Evolutionary conservation across 75 land plant species (phyloP).

Genomic region (Adiantum capillusveneris): DNA sequence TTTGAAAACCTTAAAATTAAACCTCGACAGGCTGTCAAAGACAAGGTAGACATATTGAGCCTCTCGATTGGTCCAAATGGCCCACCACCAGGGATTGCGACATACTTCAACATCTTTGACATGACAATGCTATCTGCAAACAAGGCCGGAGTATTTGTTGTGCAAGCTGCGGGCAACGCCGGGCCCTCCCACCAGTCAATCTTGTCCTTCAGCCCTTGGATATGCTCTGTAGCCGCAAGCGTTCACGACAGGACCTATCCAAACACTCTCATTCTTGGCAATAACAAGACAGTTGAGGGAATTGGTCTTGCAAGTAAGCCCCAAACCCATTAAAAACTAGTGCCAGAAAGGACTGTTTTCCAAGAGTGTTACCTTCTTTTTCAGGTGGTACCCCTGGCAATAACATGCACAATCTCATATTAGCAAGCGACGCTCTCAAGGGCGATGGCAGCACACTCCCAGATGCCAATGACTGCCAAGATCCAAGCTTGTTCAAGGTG

Average conservation of each 20-base stretch:
- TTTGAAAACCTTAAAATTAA: neutral
- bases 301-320: conserved; percentile 86
- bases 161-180: conserved; percentile 94
- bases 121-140: conserved; percentile 79
- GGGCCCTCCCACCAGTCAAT: conserved; percentile 77
- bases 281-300: conserved; percentile 58
- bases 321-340: neutral
- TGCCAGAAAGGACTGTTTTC: too few relatives aligned
- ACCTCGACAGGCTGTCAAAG: conserved; percentile 74
- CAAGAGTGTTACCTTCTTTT: conserved; percentile 2
- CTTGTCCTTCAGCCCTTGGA: conserved; percentile 96
- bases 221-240: conserved; percentile 89
- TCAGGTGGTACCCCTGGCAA: conserved; percentile 63
- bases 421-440: conserved; percentile 58
- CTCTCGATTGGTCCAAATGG: conserved; percentile 87
- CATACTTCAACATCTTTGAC: conserved; percentile 83
- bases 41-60: conserved; percentile 81
- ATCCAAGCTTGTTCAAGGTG: conserved; percentile 36
- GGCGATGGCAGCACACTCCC: conserved; percentile 31
- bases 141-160: conserved; percentile 84
- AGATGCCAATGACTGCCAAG: conserved; percentile 79
- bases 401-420: conserved; percentile 46
- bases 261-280: conserved; percentile 64
- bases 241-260: conserved; percentile 65
- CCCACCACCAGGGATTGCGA: conserved; percentile 72